These are phyloP conservation scores for Aphanomyces invadans DNA, from an alignment of 352 stramenopile genomes.

Conservation along the genomic window DNA sequence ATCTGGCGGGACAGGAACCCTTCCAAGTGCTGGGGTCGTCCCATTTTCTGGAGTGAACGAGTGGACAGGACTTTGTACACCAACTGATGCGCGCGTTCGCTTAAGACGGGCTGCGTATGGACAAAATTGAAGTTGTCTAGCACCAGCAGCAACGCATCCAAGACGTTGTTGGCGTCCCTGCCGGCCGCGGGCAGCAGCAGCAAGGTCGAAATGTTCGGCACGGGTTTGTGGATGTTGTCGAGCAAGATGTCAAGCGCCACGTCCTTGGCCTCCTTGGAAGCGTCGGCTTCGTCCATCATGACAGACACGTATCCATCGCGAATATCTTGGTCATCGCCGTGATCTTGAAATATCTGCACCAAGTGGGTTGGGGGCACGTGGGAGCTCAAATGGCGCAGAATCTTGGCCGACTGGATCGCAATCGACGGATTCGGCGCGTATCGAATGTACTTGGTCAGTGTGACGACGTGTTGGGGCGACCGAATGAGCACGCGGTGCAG, in stretches of 20 bases:
- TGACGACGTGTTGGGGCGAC: conserved; percentile 64
- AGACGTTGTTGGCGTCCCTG: conserved; percentile 22
- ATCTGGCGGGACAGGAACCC: conserved; percentile 14
- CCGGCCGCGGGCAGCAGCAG: conserved; percentile 24
- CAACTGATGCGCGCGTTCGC: conserved; percentile 56
- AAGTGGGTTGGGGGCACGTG: conserved; percentile 38
- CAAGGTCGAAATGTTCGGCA: conserved; percentile 67
- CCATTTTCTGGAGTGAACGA: neutral
- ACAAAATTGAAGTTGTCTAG: conserved; percentile 65
- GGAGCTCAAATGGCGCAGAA: conserved; percentile 60
- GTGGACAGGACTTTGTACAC: conserved; percentile 47
- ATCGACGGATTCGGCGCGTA: conserved; percentile 73
- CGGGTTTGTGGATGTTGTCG: conserved; percentile 65
- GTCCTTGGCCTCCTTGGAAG: neutral
- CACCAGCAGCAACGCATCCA: conserved; percentile 66
- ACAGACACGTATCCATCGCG: conserved; percentile 4
- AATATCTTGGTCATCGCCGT: neutral
- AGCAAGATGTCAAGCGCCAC: conserved; percentile 70
- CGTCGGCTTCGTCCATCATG: neutral
- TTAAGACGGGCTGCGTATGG: conserved; percentile 50
- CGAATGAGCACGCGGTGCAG: conserved; percentile 69
- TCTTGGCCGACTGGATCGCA: conserved; percentile 53
- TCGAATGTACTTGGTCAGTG: conserved; percentile 77
- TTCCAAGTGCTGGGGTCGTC: neutral
- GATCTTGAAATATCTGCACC: conserved; percentile 42